Percentiles rank a stretch among this genome's conserved stretches.
phyloP scores from a whole-genome alignment of 192 early-diverging fungal genomes.

The Coemansia sp. region DNA sequence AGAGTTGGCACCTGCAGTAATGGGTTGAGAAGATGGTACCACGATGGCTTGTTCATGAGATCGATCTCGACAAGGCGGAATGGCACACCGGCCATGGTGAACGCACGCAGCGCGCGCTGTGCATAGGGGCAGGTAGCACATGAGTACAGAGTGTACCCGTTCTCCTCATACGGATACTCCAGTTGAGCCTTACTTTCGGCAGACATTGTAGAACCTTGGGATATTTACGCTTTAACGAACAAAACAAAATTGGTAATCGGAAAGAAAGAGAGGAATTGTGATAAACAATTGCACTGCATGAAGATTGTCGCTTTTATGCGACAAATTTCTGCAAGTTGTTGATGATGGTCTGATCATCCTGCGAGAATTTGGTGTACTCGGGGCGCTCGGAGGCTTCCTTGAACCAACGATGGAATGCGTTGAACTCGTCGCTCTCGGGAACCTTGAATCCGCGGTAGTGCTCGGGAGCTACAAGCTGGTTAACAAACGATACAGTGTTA shows the following conservation, averaged over 20 bases:
- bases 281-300: neutral
- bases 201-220: constrained; percentile 7
- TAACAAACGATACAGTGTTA: neutral
- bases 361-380: too few species aligned
- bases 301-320: neutral
- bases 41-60: constrained; percentile 56
- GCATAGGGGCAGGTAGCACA: constrained; percentile 58
- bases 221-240: too few species aligned
- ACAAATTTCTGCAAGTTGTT: too few species aligned
- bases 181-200: neutral
- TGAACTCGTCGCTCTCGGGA: neutral
- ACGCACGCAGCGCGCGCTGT: constrained; percentile 59
- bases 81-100: constrained; percentile 48
- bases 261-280: neutral
- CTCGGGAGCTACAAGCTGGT: neutral
- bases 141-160: constrained; percentile 51
- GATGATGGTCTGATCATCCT: too few species aligned
- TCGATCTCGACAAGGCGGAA: constrained; percentile 59
- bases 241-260: neutral
- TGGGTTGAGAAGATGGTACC: constrained; percentile 57
- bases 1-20: constrained; percentile 61
- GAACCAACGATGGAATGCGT: too few species aligned
- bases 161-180: constrained; percentile 10
- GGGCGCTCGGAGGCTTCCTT: neutral
- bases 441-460: constrained; percentile 1